These are phyloP conservation scores for Musa balbisiana DNA, from an alignment of 202 grass and related monocot genomes.

Conservation along the genomic window DNA sequence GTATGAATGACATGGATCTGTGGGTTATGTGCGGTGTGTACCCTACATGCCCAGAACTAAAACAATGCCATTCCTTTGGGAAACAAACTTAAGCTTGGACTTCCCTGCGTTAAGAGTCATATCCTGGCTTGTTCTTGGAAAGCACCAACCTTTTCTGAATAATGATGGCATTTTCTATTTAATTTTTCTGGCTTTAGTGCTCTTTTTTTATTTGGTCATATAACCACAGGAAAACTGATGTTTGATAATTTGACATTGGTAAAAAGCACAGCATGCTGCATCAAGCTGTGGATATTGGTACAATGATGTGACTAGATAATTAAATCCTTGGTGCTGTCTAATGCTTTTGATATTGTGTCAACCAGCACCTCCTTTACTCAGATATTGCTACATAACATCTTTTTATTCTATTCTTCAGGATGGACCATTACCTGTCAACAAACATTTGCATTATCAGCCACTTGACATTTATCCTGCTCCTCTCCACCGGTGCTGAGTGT, in stretches of 20 bases:
- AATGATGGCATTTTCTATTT: too few relatives aligned
- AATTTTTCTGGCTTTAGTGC: too few relatives aligned
- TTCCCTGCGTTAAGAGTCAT: too few relatives aligned
- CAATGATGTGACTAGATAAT: not conserved
- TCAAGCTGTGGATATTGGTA: not conserved
- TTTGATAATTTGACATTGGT: too few relatives aligned
- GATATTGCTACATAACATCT: not conserved
- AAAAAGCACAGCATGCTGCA: not conserved
- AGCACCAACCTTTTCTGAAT: too few relatives aligned
- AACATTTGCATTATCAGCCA: constrained; percentile 16
- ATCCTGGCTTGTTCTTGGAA: too few relatives aligned
- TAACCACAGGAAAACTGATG: too few relatives aligned
- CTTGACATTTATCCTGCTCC: constrained; percentile 26
- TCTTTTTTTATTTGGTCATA: too few relatives aligned
- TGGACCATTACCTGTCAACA: constrained; percentile 8
- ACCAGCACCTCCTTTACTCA: not conserved
- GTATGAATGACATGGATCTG: not conserved
- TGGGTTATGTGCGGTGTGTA: not conserved
- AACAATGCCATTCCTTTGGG: too few relatives aligned
- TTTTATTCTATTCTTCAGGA: constrained; percentile 7
- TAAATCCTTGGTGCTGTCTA: not conserved
- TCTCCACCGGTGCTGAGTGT: constrained; percentile 20
- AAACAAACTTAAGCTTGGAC: too few relatives aligned
- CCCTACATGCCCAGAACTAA: too few relatives aligned
- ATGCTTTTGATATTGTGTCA: not conserved